Evolutionary conservation across 345 rosid species (phyloP).

Genomic region (Hibiscus trionum): DNA sequence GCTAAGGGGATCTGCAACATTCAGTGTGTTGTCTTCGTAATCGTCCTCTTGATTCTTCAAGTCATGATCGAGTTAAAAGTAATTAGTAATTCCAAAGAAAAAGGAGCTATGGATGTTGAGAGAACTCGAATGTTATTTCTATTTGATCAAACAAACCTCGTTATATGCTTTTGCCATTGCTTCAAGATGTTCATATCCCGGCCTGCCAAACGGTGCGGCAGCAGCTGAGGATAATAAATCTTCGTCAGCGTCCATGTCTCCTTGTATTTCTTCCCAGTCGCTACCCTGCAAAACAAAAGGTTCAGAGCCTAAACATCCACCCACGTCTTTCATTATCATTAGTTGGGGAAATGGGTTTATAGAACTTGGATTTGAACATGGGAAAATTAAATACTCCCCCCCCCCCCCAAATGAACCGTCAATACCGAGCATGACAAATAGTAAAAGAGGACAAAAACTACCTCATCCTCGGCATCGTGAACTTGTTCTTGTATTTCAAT

Average conservation of each 20-base stretch:
- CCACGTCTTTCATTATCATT: neutral
- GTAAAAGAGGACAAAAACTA: constrained; percentile 16
- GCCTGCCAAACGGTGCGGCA: constrained; percentile 40
- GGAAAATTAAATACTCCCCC: neutral
- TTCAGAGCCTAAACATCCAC: neutral
- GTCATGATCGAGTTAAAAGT: constrained; percentile 3
- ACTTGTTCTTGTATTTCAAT: constrained; percentile 84
- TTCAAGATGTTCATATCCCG: constrained; percentile 67
- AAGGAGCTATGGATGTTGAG: neutral
- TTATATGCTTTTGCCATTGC: constrained; percentile 62
- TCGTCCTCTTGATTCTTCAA: constrained; percentile 55
- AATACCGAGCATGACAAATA: neutral
- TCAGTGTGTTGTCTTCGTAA: constrained; percentile 43
- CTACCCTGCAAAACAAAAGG: constrained; percentile 37
- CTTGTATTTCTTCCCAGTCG: constrained; percentile 87
- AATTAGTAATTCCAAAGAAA: neutral
- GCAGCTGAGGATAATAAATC: constrained; percentile 39
- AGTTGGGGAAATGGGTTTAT: neutral
- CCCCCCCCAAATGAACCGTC: neutral
- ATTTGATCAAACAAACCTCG: constrained; percentile 36
- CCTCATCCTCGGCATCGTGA: constrained; percentile 55
- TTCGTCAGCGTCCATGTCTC: constrained; percentile 37
- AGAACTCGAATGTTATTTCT: neutral
- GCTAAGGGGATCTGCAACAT: constrained; percentile 57
- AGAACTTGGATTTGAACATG: neutral